Conservation (phyloP, 2,329 filamentous ascomycete genomes). For the Orbilia javanica region DNA sequence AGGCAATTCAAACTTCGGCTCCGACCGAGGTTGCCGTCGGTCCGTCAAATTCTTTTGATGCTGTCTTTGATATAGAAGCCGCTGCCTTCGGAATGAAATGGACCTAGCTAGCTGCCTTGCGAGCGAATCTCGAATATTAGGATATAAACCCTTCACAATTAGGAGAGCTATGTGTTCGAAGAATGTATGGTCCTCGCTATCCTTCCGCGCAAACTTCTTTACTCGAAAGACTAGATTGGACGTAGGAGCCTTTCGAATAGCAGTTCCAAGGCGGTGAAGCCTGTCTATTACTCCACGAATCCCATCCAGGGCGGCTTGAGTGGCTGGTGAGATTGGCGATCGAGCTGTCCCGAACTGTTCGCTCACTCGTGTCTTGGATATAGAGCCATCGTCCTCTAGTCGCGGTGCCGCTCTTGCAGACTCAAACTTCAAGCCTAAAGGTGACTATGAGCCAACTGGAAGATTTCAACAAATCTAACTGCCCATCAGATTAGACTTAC, state of each 20-base stretch:
- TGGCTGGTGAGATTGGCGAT: not conserved
- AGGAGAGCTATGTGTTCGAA: constrained; percentile 18
- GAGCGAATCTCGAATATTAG: constrained; percentile 15
- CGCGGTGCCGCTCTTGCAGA: too few species aligned
- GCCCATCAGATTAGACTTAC: too few species aligned
- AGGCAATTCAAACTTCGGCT: not conserved
- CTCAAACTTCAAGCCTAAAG: too few species aligned
- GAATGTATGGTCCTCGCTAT: constrained; percentile 1
- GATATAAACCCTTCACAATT: constrained; percentile 17
- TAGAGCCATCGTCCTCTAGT: too few species aligned
- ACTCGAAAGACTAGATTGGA: constrained; percentile 6
- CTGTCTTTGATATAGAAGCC: constrained; percentile 23
- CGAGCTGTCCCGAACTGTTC: too few species aligned
- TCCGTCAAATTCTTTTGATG: constrained; percentile 10
- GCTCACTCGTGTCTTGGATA: too few species aligned
- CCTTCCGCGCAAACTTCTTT: constrained; percentile 7
- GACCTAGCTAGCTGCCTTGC: constrained; percentile 8
- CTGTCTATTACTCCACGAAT: constrained; percentile 10
- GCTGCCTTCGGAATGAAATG: constrained; percentile 17
- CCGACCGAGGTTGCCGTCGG: not conserved
- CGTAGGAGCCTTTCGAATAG: constrained; percentile 24
- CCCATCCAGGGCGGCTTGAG: constrained; percentile 2
- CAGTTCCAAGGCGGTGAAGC: constrained; percentile 24
- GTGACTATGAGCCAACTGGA: too few species aligned
- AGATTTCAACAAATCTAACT: too few species aligned